Conservation (phyloP, 805 yeast genomes). For the Candida michaelii region DNA sequence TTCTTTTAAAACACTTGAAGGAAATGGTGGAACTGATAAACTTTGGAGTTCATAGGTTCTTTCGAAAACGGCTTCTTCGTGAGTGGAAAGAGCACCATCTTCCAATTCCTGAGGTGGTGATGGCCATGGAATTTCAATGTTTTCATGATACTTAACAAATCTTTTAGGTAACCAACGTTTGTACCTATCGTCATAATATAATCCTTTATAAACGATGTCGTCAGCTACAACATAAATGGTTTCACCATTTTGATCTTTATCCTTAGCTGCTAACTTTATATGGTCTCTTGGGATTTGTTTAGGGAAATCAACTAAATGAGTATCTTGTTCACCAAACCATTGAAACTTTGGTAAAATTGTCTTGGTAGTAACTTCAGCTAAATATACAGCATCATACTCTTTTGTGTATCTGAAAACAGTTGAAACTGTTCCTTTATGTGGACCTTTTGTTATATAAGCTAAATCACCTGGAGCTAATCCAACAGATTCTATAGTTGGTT, state of each 20-base stretch:
- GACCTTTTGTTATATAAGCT: constrained; percentile 71
- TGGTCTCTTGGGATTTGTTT: constrained; percentile 56
- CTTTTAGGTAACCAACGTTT: constrained; percentile 75
- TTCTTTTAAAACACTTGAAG: constrained; percentile 60
- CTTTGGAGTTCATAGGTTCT: constrained; percentile 75
- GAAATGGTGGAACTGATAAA: constrained; percentile 66
- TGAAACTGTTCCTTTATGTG: constrained; percentile 71
- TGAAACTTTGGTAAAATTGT: constrained; percentile 67
- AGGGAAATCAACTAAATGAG: constrained; percentile 73
- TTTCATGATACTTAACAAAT: constrained; percentile 66
- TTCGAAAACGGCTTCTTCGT: constrained; percentile 56
- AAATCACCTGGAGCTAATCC: constrained; percentile 73
- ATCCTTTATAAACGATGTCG: constrained; percentile 63
- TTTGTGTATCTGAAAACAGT: constrained; percentile 58
- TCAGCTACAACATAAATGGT: constrained; percentile 77
- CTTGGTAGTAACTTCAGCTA: constrained; percentile 68
- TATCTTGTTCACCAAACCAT: constrained; percentile 71
- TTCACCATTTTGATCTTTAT: constrained; percentile 64
- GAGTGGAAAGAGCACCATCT: constrained; percentile 61
- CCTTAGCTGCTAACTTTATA: constrained; percentile 75
- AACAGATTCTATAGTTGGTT: constrained; percentile 51
- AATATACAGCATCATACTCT: constrained; percentile 60
- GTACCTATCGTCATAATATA: constrained; percentile 72
- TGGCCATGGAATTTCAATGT: constrained; percentile 88
- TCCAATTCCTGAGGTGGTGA: constrained; percentile 53